phyloP scores from a whole-genome alignment of 2,329 filamentous ascomycete genomes.

The Myriosclerotinia scirpicola region DNA sequence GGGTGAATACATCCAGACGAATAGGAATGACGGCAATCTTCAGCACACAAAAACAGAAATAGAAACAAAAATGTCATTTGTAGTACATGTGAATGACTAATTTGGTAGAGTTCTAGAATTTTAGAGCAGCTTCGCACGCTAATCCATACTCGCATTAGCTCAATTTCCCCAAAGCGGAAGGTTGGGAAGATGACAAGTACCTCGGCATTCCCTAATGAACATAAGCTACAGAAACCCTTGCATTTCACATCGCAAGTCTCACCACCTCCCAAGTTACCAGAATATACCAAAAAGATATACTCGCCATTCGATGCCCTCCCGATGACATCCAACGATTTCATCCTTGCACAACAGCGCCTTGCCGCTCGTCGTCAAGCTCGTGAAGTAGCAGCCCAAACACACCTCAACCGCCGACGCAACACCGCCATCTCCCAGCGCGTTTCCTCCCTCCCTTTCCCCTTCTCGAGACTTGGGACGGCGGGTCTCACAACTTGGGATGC shows the following conservation, averaged over 20 bases:
- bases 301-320: slow-evolving; percentile 30
- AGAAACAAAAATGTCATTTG: background rate
- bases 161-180: background rate
- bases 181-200: slow-evolving; percentile 13
- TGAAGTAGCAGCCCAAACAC: slow-evolving; percentile 63
- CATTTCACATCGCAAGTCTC: background rate
- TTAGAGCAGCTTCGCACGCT: background rate
- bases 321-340: slow-evolving; percentile 55
- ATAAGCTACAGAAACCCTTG: slow-evolving; percentile 10
- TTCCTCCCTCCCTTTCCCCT: slow-evolving; percentile 59
- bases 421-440: slow-evolving; percentile 56
- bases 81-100: slow-evolving; percentile 9
- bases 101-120: slow-evolving; percentile 7
- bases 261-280: background rate
- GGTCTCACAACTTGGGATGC: slow-evolving; percentile 64
- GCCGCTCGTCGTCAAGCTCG: slow-evolving; percentile 75
- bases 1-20: background rate
- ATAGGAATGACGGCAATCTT: background rate
- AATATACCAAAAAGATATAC: background rate
- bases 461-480: slow-evolving; percentile 55
- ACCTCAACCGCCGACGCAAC: slow-evolving; percentile 47
- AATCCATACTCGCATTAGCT: background rate
- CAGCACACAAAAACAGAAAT: background rate
- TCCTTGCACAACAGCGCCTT: slow-evolving; percentile 84
- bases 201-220: slow-evolving; percentile 15